A percentile compares a stretch with the other conserved stretches of the same genome.
phyloP scores from a whole-genome alignment of 2,329 filamentous ascomycete genomes.

The Pestalotiopsis sp. region DNA sequence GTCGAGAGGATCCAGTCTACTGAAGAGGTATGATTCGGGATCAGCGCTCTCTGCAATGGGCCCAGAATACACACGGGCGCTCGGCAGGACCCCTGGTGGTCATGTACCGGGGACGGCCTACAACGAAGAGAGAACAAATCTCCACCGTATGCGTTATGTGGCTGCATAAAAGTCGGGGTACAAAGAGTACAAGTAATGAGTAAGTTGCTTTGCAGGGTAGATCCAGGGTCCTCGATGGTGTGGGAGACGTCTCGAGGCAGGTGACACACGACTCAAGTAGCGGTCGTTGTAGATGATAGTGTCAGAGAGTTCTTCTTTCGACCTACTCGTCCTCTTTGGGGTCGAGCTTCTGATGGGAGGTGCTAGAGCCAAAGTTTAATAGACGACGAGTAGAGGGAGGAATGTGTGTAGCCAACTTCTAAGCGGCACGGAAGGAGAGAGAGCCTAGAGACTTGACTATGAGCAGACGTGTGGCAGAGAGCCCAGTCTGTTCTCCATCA shows the following conservation, averaged over 20 bases:
- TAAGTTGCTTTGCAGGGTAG: background rate
- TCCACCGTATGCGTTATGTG: conserved; percentile 15
- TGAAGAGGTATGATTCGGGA: conserved; percentile 23
- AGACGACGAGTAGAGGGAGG: background rate
- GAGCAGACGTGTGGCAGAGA: conserved; percentile 8
- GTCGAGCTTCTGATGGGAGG: background rate
- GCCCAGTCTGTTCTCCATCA: background rate
- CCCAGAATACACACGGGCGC: background rate
- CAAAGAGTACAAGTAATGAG: background rate
- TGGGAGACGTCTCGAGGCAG: background rate
- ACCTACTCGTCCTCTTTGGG: background rate
- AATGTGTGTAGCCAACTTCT: background rate
- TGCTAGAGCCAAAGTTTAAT: background rate
- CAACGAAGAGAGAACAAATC: conserved; percentile 16
- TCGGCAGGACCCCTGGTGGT: background rate
- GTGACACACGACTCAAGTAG: background rate
- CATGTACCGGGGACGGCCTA: conserved; percentile 14
- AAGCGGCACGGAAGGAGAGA: conserved; percentile 4
- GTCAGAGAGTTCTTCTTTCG: background rate
- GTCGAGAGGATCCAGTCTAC: conserved; percentile 25
- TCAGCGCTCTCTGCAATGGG: background rate
- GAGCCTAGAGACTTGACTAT: background rate
- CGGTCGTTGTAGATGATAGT: background rate
- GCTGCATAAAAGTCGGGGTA: conserved; percentile 13
- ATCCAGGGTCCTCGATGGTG: background rate